phyloP scores from a whole-genome alignment of 2,329 filamentous ascomycete species.

The Tolypocladium nubicola region DNA sequence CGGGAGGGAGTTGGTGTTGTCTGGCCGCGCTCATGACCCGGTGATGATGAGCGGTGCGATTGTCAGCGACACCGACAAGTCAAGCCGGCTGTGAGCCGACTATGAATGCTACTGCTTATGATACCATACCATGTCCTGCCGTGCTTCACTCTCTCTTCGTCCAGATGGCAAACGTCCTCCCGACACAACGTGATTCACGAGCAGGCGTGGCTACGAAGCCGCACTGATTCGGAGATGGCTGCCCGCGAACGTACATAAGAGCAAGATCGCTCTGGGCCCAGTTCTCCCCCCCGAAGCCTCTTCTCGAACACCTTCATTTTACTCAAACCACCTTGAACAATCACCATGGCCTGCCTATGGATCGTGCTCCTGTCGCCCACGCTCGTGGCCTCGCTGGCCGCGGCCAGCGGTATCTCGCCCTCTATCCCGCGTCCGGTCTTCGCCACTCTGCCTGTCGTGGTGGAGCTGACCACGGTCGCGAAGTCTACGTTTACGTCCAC shows the following conservation, averaged over 20 bases:
- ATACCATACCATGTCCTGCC: background rate
- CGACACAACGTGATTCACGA: background rate
- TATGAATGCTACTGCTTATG: background rate
- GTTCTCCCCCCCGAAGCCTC: background rate
- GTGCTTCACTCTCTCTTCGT: background rate
- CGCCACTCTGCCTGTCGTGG: too few species aligned
- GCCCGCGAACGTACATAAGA: background rate
- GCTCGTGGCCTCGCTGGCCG: background rate
- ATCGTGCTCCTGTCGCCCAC: background rate
- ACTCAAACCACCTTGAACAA: background rate
- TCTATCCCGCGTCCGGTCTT: too few species aligned
- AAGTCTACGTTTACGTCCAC: too few species aligned
- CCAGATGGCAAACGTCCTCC: background rate
- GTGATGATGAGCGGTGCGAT: constrained; percentile 48
- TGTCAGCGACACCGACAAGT: constrained; percentile 15
- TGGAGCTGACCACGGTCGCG: too few species aligned
- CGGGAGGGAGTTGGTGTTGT: constrained; percentile 39
- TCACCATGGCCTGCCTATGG: background rate
- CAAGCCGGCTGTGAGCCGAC: constrained; percentile 23
- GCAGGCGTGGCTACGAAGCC: background rate
- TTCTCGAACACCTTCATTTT: background rate
- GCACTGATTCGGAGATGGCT: background rate
- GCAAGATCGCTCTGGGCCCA: too few species aligned
- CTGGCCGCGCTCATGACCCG: constrained; percentile 10
- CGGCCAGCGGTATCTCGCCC: background rate